Base-by-base conservation (phyloP, 768 basidiomycete genomes). In the Leucocoprinus sp. region DNA sequence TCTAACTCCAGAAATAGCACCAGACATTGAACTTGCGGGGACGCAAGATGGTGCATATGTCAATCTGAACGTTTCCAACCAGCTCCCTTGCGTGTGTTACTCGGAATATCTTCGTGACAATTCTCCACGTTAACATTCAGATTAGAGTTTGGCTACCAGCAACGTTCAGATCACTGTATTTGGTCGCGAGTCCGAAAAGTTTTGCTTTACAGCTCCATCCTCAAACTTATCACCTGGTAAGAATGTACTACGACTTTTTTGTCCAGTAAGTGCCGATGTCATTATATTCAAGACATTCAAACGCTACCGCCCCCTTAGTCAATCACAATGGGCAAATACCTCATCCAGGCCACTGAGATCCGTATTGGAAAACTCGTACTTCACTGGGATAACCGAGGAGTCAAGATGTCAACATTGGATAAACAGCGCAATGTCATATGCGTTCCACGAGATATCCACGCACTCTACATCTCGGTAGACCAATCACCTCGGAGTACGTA, bases 61-160 rank as follows among this genome's bases (percentile, higher is more conserved):
- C 14, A 64, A 75, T 43, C 71, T 84, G 14, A 66, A 67, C 1
- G 63, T 93, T 22, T 64, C 63, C 24, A 97, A 91, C 56, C 62
- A 63, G 29, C 59, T 95, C 18, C 82, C 88, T 24, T 87, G 88
- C 53, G 93, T 93, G 59, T 60, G 84, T 65, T 18, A 43, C 21
- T 43, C 22, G 27, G 33, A 27, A 34, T 34, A 43, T 37, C 41
- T 23, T 43, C n/a, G 37, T 8, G 21, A 36, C 43, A 33, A 18
- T 15, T 46, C 21, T 23, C 37, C 28, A 37, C 54, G 49, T 54
- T 37, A 37, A 23, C 9, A 34, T 12, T 42, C 44, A 41, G 42
- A 17, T 18, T 48, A 93, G 89, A 60, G 65, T 5, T 48, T 96
- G 15, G 63, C 72, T 0, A 65, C 79, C 14, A 81, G 87, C 49